These are phyloP conservation scores for Aegilops tauschii DNA, from an alignment of 176 grass and related monocot genomes.

Conservation along the genomic window DNA sequence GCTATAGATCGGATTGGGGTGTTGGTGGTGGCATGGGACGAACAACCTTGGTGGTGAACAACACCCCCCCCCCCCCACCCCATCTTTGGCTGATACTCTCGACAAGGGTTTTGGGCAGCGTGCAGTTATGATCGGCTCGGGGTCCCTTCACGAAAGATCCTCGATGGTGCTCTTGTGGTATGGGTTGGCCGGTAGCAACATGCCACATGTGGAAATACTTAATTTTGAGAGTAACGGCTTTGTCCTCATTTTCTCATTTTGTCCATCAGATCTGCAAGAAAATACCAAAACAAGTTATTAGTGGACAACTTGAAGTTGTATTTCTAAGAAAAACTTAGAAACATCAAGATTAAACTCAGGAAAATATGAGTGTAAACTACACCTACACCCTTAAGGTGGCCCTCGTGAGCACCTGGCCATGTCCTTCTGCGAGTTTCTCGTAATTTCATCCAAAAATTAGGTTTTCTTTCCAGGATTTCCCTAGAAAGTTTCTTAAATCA, in stretches of 20 bases:
- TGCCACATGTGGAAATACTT: neutral
- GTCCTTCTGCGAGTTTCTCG: no score
- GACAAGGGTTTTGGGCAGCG: neutral
- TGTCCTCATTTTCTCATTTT: neutral
- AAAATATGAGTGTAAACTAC: no score
- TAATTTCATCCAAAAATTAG: no score
- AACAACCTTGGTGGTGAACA: neutral
- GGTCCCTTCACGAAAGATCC: neutral
- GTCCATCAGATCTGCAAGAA: neutral
- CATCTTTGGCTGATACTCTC: neutral
- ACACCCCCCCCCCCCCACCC: no score
- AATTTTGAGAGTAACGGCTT: neutral
- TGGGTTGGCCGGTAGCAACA: neutral
- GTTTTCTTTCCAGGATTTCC: no score
- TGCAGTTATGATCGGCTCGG: neutral
- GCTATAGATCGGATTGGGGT: no score
- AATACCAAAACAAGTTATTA: neutral
- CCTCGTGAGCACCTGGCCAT: no score
- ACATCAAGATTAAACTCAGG: no score
- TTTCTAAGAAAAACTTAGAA: no score
- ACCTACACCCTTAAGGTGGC: no score
- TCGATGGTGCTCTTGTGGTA: neutral
- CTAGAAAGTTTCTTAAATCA: no score
- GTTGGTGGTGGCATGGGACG: neutral
- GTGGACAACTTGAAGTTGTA: neutral